phyloP scores from a whole-genome alignment of 1,284 basidiomycete genomes.

The Microbotryum silenes-acaulis region DNA sequence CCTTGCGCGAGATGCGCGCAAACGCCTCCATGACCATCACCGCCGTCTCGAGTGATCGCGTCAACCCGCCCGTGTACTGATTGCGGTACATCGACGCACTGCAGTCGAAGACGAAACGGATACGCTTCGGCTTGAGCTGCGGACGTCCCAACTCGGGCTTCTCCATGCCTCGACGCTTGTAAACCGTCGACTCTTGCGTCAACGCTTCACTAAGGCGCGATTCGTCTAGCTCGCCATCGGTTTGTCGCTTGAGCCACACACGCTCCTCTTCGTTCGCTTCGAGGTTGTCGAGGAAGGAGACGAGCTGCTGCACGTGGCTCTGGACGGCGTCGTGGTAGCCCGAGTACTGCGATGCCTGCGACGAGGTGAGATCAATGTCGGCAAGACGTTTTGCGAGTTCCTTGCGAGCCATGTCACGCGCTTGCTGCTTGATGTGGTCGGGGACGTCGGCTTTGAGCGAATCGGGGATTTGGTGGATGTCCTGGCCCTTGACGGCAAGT shows the following conservation, averaged over 20 bases:
- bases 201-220: slow-evolving; percentile 39
- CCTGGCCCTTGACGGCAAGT: slow-evolving; percentile 32
- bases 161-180: slow-evolving; percentile 33
- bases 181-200: slow-evolving; percentile 41
- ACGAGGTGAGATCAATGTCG: slow-evolving; percentile 38
- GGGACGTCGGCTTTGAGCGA: slow-evolving; percentile 39
- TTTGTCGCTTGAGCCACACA: slow-evolving; percentile 40
- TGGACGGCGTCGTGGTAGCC: slow-evolving; percentile 29
- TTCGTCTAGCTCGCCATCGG: slow-evolving; percentile 43
- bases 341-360: slow-evolving; percentile 37
- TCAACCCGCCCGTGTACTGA: slow-evolving; percentile 19
- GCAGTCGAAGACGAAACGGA: slow-evolving; percentile 41
- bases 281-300: slow-evolving; percentile 33
- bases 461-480: slow-evolving; percentile 39
- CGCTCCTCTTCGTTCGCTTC: slow-evolving; percentile 42
- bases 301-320: slow-evolving; percentile 22
- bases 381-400: slow-evolving; percentile 39
- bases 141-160: slow-evolving; percentile 27
- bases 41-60: slow-evolving; percentile 23
- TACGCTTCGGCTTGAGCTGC: slow-evolving; percentile 42
- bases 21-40: slow-evolving; percentile 42
- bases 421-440: slow-evolving; percentile 38
- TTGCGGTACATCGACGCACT: slow-evolving; percentile 30
- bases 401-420: slow-evolving; percentile 40
- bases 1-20: slow-evolving; percentile 15